Evolutionary conservation across 208 protist genomes (phyloP).

Genomic region (Acanthamoeba healyi): DNA sequence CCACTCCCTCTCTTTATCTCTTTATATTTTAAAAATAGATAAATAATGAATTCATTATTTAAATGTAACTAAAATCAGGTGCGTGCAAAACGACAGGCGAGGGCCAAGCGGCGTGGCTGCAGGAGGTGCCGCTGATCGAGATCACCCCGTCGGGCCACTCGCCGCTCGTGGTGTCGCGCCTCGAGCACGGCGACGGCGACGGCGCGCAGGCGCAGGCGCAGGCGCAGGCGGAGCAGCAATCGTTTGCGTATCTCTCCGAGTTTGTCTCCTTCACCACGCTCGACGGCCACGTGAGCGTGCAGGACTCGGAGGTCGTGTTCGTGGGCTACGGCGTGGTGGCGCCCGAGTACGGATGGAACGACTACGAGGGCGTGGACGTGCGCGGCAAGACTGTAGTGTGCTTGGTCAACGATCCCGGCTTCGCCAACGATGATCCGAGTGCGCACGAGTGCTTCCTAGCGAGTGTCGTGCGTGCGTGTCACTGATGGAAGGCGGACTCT

Average conservation of each 20-base stretch:
- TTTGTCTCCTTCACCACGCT: neutral
- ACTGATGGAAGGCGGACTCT: neutral
- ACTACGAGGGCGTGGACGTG: neutral
- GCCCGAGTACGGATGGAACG: neutral
- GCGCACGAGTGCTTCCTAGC: neutral
- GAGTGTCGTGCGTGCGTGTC: too few species aligned
- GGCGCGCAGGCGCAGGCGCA: too few species aligned
- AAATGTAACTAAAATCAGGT: too few species aligned
- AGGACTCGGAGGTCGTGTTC: conserved; percentile 5
- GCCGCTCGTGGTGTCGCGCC: neutral
- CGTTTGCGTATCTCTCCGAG: neutral
- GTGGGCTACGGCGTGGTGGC: conserved; percentile 1
- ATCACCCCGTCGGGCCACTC: neutral
- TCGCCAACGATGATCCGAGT: neutral
- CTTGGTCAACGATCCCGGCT: conserved; percentile 7
- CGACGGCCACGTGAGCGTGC: neutral
- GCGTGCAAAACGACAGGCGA: neutral
- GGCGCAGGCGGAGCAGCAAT: neutral
- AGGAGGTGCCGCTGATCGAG: conserved; percentile 13
- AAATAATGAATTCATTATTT: too few species aligned
- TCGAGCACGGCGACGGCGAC: too few species aligned
- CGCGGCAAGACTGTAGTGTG: neutral
- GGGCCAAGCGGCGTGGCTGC: neutral
- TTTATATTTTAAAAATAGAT: neutral
- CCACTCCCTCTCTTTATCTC: neutral